Evolutionary conservation across 352 stramenopile genomes (phyloP).

Genomic region (Peronospora belbahrii): DNA sequence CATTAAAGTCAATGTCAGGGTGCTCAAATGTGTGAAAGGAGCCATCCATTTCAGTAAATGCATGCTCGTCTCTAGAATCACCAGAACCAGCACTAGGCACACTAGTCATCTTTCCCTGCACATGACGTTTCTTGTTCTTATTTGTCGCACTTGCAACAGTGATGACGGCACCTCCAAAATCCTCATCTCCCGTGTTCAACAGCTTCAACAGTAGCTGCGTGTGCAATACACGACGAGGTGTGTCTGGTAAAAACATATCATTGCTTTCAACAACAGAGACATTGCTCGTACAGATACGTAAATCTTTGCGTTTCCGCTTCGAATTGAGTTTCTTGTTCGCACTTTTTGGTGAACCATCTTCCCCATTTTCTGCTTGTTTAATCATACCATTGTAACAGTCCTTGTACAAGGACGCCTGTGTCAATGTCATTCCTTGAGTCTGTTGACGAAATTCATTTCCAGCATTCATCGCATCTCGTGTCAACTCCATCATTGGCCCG

Average conservation of each 20-base stretch:
- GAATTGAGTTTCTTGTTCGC: constrained; percentile 51
- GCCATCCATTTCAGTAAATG: constrained; percentile 50
- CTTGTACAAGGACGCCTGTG: constrained; percentile 60
- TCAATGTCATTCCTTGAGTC: constrained; percentile 44
- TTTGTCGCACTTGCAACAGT: constrained; percentile 24
- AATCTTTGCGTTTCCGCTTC: constrained; percentile 81
- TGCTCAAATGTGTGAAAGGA: constrained; percentile 75
- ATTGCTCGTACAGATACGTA: constrained; percentile 61
- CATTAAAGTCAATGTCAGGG: constrained; percentile 84
- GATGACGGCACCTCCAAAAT: constrained; percentile 18
- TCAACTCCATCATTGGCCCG: constrained; percentile 22
- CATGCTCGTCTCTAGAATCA: constrained; percentile 14
- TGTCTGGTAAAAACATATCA: constrained; percentile 75
- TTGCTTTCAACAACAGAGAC: constrained; percentile 28
- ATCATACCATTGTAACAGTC: constrained; percentile 70
- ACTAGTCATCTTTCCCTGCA: constrained; percentile 21
- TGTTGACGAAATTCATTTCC: constrained; percentile 27
- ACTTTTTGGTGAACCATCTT: constrained; percentile 14
- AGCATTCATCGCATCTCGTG: constrained; percentile 26
- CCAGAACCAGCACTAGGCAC: neutral
- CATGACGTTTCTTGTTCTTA: constrained; percentile 60
- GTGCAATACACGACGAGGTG: constrained; percentile 61
- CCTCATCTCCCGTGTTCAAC: constrained; percentile 48
- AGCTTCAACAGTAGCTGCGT: constrained; percentile 77
- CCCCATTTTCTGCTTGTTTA: constrained; percentile 43